phyloP scores from a whole-genome alignment of 2,329 filamentous ascomycete species.

The Amesomyces nigricolor region DNA sequence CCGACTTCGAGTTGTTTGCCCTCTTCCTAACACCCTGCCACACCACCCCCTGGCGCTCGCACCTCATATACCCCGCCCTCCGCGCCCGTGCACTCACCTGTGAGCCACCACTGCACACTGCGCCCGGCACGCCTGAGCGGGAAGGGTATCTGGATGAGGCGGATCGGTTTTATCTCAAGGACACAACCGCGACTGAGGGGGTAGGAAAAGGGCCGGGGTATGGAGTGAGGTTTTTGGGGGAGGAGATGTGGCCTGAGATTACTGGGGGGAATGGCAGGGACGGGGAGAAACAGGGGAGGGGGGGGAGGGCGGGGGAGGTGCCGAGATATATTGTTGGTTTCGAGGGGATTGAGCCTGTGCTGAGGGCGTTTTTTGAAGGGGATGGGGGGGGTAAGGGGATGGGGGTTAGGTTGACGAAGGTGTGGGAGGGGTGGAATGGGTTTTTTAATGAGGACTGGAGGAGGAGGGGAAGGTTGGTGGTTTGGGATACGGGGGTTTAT shows the following conservation, averaged over 20 bases:
- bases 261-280: neutral
- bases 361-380: slow-evolving; percentile 41
- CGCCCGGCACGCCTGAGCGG: slow-evolving; percentile 55
- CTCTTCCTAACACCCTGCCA: slow-evolving; percentile 95
- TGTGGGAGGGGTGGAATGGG: slow-evolving; percentile 56
- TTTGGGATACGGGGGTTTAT: slow-evolving; percentile 51
- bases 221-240: slow-evolving; percentile 46
- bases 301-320: slow-evolving; percentile 30
- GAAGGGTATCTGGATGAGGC: slow-evolving; percentile 77
- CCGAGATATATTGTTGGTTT: slow-evolving; percentile 58
- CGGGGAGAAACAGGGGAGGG: neutral
- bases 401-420: slow-evolving; percentile 40
- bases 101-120: slow-evolving; percentile 72
- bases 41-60: slow-evolving; percentile 89
- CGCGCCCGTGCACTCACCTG: slow-evolving; percentile 81
- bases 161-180: slow-evolving; percentile 76
- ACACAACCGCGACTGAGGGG: slow-evolving; percentile 29
- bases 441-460: slow-evolving; percentile 58
- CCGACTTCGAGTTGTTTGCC: too few relatives aligned
- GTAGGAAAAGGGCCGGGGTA: slow-evolving; percentile 10
- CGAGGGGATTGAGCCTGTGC: slow-evolving; percentile 47
- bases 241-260: slow-evolving; percentile 45
- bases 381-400: slow-evolving; percentile 31
- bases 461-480: slow-evolving; percentile 50
- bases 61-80: slow-evolving; percentile 70